Evolutionary conservation across 176 grass and related monocot species (phyloP).

Genomic region (Puya raimondii): DNA sequence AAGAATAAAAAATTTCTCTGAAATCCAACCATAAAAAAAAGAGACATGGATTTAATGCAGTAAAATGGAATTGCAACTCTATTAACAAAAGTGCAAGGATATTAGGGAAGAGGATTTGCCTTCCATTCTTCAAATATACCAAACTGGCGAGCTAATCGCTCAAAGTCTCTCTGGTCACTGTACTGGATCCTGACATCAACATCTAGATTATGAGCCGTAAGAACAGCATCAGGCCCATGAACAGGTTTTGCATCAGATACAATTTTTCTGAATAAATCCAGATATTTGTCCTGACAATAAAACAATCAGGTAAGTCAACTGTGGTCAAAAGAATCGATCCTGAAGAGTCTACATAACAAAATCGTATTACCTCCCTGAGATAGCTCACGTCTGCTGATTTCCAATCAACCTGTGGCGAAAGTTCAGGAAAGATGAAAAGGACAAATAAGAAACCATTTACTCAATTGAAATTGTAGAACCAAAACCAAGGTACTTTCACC

Average conservation of each 20-base stretch:
- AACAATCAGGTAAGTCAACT: conserved; percentile 14
- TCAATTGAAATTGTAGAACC: conserved; percentile 5
- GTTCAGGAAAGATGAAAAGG: conserved; percentile 22
- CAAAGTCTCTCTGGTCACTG: conserved; percentile 63
- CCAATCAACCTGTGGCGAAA: conserved; percentile 70
- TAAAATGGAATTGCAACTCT: conserved; percentile 20
- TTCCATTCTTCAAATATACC: conserved; percentile 99
- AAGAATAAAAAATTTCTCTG: conserved; percentile 13
- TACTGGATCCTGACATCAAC: conserved; percentile 80
- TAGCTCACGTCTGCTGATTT: conserved; percentile 76
- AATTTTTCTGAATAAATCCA: conserved; percentile 49
- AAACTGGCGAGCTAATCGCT: conserved; percentile 78
- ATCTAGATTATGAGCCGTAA: conserved; percentile 57
- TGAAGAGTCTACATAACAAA: neutral
- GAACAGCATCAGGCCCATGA: conserved; percentile 46
- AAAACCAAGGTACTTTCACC: conserved; percentile 9
- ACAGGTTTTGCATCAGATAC: conserved; percentile 64
- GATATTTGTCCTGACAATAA: conserved; percentile 53
- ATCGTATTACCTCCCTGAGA: conserved; percentile 58
- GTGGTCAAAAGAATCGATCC: conserved; percentile 8
- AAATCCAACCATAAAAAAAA: conserved; percentile 16
- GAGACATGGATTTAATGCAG: conserved; percentile 10
- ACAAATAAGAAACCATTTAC: conserved; percentile 6
- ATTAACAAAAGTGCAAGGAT: neutral
- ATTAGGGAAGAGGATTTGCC: conserved; percentile 33